Percentiles rank a stretch among this genome's conserved stretches.
Conservation (phyloP, 805 yeast genomes). For the Lipomyces oligophaga region DNA sequence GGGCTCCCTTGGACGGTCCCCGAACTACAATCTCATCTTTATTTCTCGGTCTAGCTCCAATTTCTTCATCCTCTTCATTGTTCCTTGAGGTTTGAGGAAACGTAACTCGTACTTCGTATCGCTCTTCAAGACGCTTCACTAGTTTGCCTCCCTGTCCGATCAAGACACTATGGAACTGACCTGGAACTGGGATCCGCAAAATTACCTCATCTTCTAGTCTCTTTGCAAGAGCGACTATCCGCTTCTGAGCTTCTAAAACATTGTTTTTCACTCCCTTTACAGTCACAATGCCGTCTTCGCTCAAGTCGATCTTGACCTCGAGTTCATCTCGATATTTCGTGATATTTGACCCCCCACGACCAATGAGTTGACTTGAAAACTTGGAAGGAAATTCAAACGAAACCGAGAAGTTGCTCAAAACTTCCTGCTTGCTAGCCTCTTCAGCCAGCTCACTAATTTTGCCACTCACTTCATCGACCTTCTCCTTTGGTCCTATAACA, state of each 20-base stretch:
- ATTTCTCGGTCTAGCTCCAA: constrained; percentile 17
- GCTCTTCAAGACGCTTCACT: constrained; percentile 79
- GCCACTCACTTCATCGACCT: constrained; percentile 52
- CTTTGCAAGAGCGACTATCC: constrained; percentile 56
- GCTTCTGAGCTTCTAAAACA: constrained; percentile 65
- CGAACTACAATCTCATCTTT: constrained; percentile 65
- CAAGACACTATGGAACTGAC: constrained; percentile 70
- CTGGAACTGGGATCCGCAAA: constrained; percentile 63
- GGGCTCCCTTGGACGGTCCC: constrained; percentile 89
- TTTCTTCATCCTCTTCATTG: constrained; percentile 10
- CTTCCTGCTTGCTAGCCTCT: constrained; percentile 52
- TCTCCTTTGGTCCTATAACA: constrained; percentile 65
- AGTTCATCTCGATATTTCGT: constrained; percentile 65
- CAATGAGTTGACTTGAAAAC: constrained; percentile 76
- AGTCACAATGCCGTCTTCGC: constrained; percentile 52
- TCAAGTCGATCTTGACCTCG: constrained; percentile 73
- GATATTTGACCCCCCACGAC: constrained; percentile 78
- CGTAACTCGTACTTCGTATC: constrained; percentile 73
- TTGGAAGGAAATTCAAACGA: constrained; percentile 59
- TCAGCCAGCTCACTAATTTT: constrained; percentile 54
- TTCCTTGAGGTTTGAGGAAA: constrained; percentile 53
- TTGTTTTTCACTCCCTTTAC: constrained; percentile 76
- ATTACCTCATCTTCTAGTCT: constrained; percentile 69
- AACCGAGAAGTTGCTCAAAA: constrained; percentile 45
- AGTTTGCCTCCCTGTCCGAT: constrained; percentile 82